phyloP scores from a whole-genome alignment of 148 eudicot genomes.

The Pharnaceum exiguum region DNA sequence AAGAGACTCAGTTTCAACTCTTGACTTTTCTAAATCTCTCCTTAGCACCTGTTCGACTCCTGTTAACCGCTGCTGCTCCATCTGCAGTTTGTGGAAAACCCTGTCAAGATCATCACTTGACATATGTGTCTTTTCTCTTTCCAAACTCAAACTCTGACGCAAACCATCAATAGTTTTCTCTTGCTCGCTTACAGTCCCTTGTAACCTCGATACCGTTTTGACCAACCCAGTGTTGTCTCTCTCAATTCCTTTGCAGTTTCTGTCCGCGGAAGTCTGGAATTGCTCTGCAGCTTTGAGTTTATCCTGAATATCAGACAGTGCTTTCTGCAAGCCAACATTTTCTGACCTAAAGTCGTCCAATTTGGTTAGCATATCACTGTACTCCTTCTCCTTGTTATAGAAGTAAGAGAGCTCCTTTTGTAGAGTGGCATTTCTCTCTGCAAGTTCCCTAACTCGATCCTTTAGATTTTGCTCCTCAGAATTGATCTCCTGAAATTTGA shows the following conservation, averaged over 20 bases:
- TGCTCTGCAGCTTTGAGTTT: slow-evolving; percentile 18
- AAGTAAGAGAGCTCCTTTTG: slow-evolving; percentile 18
- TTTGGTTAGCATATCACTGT: slow-evolving; percentile 16
- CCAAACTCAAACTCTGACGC: slow-evolving; percentile 15
- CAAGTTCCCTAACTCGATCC: slow-evolving; percentile 20
- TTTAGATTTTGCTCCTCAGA: slow-evolving; percentile 18
- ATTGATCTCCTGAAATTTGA: slow-evolving; percentile 9
- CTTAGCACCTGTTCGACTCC: slow-evolving; percentile 25
- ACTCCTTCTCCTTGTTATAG: slow-evolving; percentile 21
- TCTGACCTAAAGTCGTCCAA: slow-evolving; percentile 18
- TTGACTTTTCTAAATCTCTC: slow-evolving; percentile 22
- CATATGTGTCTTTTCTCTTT: slow-evolving; percentile 8
- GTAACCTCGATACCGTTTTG: slow-evolving; percentile 20
- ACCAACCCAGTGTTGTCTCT: slow-evolving; percentile 13
- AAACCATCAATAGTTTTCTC: slow-evolving; percentile 32
- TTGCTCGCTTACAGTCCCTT: slow-evolving; percentile 22
- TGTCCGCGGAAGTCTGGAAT: slow-evolving; percentile 7
- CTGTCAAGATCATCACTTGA: slow-evolving; percentile 12
- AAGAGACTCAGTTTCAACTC: slow-evolving; percentile 21
- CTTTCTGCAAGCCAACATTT: slow-evolving; percentile 16
- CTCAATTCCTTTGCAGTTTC: slow-evolving; percentile 18
- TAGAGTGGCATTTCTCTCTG: slow-evolving; percentile 22
- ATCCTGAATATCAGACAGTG: slow-evolving; percentile 15
- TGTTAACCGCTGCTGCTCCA: slow-evolving; percentile 22
- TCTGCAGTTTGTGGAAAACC: slow-evolving; percentile 12